Base-by-base conservation (phyloP, 2,329 filamentous ascomycete species). In the Capronia epimyces region DNA sequence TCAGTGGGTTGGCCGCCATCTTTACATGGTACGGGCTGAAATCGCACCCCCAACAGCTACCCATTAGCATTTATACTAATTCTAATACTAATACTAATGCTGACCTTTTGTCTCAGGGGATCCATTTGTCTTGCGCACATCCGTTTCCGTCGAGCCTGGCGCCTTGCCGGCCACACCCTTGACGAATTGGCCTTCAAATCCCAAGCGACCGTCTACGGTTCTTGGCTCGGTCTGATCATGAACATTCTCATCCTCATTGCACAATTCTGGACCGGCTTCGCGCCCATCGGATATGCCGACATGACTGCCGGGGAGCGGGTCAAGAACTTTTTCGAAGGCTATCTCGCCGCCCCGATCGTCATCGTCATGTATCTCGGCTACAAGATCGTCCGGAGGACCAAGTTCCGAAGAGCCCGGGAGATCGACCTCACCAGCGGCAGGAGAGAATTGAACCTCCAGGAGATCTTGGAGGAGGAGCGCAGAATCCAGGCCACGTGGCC, bases 351-450 rank as follows among this genome's bases (percentile, higher is more conserved):
- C 9, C 64, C 64, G 5, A 54, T 66, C 27, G 59, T 65, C 8
- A 39, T 66, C 13, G 44, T 61, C 12, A 75, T 84, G 67, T 95
- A 86, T 67, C 32, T 87, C 10, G 74, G 68, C 0, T 91, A 94
- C 70, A 95, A 95, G 71, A 13, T 93, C 32, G 84, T 75, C 67
- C 87, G 80, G 65, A 76, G 75, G 52, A 94, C 89, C 1, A 72
- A 75, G 1, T 75, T 88, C 50, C 77, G 95, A 39, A 75, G 77
- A n/a, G 71, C 78, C 27, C 74, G 76, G 43, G 84, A 94, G 55
- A 94, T 96, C 82, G 90, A 96, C 68, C 71, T 96, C 58, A 80
- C 84, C 52, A 95, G 89, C 0, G 91, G 91, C 2, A 80, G 89
- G 20, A 77, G 90, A 24, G 88, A 95, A 63, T 78, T 95, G 52